phyloP scores from a whole-genome alignment of 2,329 filamentous ascomycete genomes.

The Nigrograna mackinnonii region DNA sequence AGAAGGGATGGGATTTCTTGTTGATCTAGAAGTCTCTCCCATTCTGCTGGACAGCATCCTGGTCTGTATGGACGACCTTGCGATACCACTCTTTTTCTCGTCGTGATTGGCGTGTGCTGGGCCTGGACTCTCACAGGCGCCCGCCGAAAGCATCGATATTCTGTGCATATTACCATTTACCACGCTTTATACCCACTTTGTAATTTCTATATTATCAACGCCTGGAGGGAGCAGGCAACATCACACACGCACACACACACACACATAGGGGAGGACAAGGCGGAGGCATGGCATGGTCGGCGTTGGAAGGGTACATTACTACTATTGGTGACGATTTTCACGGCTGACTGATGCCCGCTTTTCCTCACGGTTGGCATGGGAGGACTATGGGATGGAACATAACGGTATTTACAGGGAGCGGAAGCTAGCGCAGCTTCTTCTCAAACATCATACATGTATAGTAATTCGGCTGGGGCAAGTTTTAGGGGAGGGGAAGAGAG shows the following conservation, averaged over 20 bases:
- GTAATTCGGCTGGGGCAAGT: too few species aligned
- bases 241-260: neutral
- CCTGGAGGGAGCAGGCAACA: neutral
- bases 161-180: constrained; percentile 39
- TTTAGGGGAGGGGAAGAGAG: too few species aligned
- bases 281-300: neutral
- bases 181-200: constrained; percentile 45
- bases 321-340: neutral
- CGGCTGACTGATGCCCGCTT: neutral
- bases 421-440: too few species aligned
- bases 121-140: too few species aligned
- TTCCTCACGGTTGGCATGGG: too few species aligned
- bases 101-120: constrained; percentile 12
- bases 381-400: too few species aligned
- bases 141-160: constrained; percentile 30
- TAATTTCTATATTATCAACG: constrained; percentile 36
- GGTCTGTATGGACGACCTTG: constrained; percentile 31
- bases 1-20: constrained; percentile 90
- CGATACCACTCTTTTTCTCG: constrained; percentile 25
- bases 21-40: constrained; percentile 65
- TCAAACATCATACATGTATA: too few species aligned
- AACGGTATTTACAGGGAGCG: too few species aligned
- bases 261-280: neutral
- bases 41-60: constrained; percentile 41
- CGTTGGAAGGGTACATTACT: too few species aligned